Base-by-base conservation (phyloP, 768 basidiomycete genomes). In the Lactarius tabidus region DNA sequence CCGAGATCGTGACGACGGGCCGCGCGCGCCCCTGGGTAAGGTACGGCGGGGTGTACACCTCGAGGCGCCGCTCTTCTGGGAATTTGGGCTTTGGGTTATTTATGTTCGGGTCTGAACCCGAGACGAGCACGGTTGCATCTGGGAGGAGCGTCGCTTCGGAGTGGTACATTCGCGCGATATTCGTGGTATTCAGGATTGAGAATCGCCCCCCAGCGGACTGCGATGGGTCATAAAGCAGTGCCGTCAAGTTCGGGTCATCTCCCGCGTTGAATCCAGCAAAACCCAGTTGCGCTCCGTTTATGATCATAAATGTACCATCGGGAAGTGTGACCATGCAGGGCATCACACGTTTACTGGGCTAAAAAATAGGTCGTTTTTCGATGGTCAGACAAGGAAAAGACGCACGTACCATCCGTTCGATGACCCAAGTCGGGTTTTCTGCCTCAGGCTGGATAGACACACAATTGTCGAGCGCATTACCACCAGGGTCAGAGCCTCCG, bases 341-440 rank as follows among this genome's bases (percentile, higher is more conserved):
- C 86, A 93, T 87, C 20, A 92, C 91, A 62, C 91, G 85, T 66
- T 79, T 79, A 0, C 85, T 87, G 6, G 87, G 88, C 88, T 89
- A 60, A 1, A 63, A 35, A 52, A 43, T 0, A 17, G 38, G 5
- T 0, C 8, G 41, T 29, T 45, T 31, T 48, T 39, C 9, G 36
- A 41, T 10, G 33, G 51, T 14, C 28, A 55, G 31, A 54, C 2
- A 29, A n/a, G 29, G 1, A 12, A 15, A 26, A 18, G 26, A 20
- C 12, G 26, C 3, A 74, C 85, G 53, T 43, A 90, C 90, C 91
- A 92, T 92, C 54, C 91, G 84, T 72, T 93, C 91, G 10, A 92
- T 41, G 0, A 79, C 80, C 91, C 91, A 93, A 1, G n/a, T 80
- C 1, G 89, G 72, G 57, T 86, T 85, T 1, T 71, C 45, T 0